Evolutionary conservation across 2,329 filamentous ascomycete genomes (phyloP).

Genomic region (Xylaria sp.): DNA sequence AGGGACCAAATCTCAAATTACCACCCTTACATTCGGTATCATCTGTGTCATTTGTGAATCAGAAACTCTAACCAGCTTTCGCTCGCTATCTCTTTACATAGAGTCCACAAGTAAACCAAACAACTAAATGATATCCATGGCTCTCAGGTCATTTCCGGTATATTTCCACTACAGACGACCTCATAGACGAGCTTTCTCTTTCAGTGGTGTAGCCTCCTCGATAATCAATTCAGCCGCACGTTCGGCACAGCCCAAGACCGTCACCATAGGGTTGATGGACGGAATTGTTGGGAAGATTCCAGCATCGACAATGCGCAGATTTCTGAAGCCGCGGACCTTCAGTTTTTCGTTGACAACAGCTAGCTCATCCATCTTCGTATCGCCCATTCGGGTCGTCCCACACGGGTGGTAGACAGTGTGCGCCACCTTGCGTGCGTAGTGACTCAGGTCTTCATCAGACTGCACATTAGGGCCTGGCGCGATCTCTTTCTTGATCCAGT

Average conservation of each 20-base stretch:
- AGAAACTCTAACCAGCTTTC: neutral
- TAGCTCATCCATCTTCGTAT: constrained; percentile 71
- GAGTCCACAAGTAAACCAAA: neutral
- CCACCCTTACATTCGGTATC: neutral
- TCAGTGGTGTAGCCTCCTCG: constrained; percentile 66
- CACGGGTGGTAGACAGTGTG: constrained; percentile 93
- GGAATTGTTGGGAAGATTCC: constrained; percentile 90
- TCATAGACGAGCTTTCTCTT: constrained; percentile 49
- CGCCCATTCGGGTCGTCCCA: constrained; percentile 91
- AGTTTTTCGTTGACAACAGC: constrained; percentile 84
- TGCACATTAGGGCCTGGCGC: constrained; percentile 79
- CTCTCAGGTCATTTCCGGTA: neutral
- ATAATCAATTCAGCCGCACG: constrained; percentile 85
- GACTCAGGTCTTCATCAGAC: constrained; percentile 81
- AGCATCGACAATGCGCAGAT: constrained; percentile 83
- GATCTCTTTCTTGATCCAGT: constrained; percentile 85
- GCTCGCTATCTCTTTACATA: neutral
- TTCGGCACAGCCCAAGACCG: constrained; percentile 85
- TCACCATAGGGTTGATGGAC: constrained; percentile 90
- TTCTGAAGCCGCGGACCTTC: constrained; percentile 76
- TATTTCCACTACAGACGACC: neutral
- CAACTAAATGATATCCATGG: neutral
- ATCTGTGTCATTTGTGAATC: constrained; percentile 10
- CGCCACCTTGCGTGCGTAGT: constrained; percentile 82
- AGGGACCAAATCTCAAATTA: neutral